Evolutionary conservation across 305 asterid genomes (phyloP).

Genomic region (Fraxinus latifolia): DNA sequence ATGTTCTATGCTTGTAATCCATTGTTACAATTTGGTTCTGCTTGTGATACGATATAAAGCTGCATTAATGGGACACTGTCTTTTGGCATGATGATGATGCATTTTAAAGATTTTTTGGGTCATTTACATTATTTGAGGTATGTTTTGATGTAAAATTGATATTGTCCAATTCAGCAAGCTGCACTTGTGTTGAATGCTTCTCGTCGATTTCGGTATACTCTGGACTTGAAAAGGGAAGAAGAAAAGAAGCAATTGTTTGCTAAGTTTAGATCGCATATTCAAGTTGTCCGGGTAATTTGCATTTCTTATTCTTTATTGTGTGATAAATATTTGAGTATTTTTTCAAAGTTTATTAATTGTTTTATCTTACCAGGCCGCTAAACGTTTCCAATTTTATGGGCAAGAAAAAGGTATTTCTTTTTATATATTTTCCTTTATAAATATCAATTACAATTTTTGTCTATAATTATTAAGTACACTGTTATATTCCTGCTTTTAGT

Average conservation of each 20-base stretch:
- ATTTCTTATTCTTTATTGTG: conserved; percentile 14
- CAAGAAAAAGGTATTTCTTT: conserved; percentile 45
- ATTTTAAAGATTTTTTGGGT: neutral
- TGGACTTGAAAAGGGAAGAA: conserved; percentile 89
- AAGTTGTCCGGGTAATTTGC: conserved; percentile 76
- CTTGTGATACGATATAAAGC: neutral
- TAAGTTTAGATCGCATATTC: conserved; percentile 86
- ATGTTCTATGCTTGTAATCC: neutral
- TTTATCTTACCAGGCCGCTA: conserved; percentile 67
- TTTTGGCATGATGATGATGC: neutral
- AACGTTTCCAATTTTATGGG: conserved; percentile 75
- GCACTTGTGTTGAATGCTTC: conserved; percentile 93
- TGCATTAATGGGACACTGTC: neutral
- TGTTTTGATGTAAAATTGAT: neutral
- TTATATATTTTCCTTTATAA: conserved; percentile 9
- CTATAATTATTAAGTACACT: conserved; percentile 5
- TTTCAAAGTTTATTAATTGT: conserved; percentile 20
- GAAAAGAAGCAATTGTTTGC: conserved; percentile 72
- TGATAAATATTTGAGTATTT: conserved; percentile 4
- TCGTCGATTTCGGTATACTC: conserved; percentile 86
- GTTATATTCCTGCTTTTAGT: conserved; percentile 30
- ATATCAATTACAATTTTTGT: neutral
- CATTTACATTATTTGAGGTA: neutral
- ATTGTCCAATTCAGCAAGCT: conserved; percentile 68
- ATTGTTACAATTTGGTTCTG: neutral